Conservation (phyloP, 2,329 filamentous ascomycete genomes). For the Apiospora marii region DNA sequence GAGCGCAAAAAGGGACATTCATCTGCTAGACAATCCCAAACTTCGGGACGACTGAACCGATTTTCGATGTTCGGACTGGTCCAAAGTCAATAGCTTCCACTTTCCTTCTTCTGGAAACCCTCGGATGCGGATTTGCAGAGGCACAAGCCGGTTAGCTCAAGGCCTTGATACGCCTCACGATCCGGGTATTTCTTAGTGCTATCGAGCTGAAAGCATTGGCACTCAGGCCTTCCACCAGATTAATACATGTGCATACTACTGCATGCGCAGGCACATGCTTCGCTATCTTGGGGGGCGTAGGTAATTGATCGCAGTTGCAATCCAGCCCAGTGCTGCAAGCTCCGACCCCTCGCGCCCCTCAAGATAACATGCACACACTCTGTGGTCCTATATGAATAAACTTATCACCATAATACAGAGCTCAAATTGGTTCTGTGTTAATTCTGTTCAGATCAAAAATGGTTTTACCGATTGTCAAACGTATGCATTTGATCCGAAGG, state of each 20-base stretch:
- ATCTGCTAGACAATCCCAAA: not conserved
- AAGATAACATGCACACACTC: too few relatives aligned
- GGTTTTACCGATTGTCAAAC: too few relatives aligned
- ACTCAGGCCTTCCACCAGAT: not conserved
- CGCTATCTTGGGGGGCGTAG: not conserved
- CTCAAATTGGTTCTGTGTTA: too few relatives aligned
- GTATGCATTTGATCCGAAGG: too few relatives aligned
- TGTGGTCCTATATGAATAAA: too few relatives aligned
- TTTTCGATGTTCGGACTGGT: not conserved
- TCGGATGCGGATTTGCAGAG: not conserved
- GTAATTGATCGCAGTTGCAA: not conserved
- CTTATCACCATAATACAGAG: too few relatives aligned
- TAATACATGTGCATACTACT: not conserved
- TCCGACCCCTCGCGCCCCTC: not conserved
- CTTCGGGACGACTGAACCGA: not conserved
- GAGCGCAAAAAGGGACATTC: not conserved
- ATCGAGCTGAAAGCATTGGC: slow-evolving; percentile 8
- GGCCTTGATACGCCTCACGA: not conserved
- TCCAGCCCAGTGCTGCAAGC: not conserved
- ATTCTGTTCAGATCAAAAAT: too few relatives aligned
- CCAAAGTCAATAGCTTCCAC: not conserved
- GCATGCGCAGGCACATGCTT: slow-evolving; percentile 9
- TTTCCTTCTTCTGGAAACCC: slow-evolving; percentile 15
- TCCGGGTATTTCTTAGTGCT: slow-evolving; percentile 10
- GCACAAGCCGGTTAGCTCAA: not conserved